phyloP scores from a whole-genome alignment of 192 early-diverging fungal species.

The Coemansia asiatica region DNA sequence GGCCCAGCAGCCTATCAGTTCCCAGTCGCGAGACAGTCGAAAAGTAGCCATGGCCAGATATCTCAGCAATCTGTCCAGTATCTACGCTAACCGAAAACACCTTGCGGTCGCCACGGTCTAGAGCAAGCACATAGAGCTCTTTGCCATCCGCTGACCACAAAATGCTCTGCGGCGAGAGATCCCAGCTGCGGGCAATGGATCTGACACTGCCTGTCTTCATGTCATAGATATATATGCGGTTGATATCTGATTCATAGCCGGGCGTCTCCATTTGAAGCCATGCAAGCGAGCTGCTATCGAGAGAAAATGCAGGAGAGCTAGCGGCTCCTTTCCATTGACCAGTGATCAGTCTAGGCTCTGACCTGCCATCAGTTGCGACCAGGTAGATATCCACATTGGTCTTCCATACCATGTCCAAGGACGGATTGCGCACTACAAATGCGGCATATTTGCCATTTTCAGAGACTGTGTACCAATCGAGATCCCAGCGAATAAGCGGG shows the following conservation, averaged over 20 bases:
- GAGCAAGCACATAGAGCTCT: slow-evolving; percentile 13
- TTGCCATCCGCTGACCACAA: slow-evolving; percentile 30
- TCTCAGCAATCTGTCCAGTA: slow-evolving; percentile 22
- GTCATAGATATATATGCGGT: slow-evolving; percentile 60
- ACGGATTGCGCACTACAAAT: slow-evolving; percentile 62
- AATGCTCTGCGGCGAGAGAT: slow-evolving; percentile 54
- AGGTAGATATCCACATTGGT: slow-evolving; percentile 72
- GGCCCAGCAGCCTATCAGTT: slow-evolving; percentile 32
- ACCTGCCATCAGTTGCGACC: slow-evolving; percentile 47
- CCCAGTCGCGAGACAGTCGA: slow-evolving; percentile 19
- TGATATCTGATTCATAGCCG: slow-evolving; percentile 66
- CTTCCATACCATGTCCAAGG: slow-evolving; percentile 61
- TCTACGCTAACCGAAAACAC: slow-evolving; percentile 10
- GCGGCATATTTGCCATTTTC: slow-evolving; percentile 61
- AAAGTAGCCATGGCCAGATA: slow-evolving; percentile 16
- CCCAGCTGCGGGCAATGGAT: slow-evolving; percentile 59
- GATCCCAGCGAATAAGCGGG: slow-evolving; percentile 54
- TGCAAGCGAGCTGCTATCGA: slow-evolving; percentile 61
- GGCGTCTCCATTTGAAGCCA: slow-evolving; percentile 72
- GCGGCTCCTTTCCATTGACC: slow-evolving; percentile 57
- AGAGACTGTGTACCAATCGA: slow-evolving; percentile 63
- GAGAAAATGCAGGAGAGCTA: slow-evolving; percentile 58
- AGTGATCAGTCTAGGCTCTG: slow-evolving; percentile 42
- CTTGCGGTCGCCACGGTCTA: slow-evolving; percentile 14
- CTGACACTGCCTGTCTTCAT: slow-evolving; percentile 42